phyloP scores from a whole-genome alignment of 306 rosid species.

The Cajanus cajan region DNA sequence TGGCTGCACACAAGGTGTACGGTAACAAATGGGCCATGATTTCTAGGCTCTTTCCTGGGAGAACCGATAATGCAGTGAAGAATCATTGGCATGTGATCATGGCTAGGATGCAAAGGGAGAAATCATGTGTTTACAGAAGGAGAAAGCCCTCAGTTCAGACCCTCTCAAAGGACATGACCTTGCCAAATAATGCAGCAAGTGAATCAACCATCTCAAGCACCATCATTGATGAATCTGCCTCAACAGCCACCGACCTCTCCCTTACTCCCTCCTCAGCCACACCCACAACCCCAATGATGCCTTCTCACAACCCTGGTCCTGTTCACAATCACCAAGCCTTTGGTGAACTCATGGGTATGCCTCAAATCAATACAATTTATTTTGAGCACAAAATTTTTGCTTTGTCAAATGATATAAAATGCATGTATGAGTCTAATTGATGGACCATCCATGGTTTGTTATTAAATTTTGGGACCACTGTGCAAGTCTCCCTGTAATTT shows the following conservation, averaged over 20 bases:
- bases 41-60: slow-evolving; percentile 69
- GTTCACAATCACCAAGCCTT: slow-evolving; percentile 14
- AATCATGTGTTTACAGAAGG: slow-evolving; percentile 43
- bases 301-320: slow-evolving; percentile 5
- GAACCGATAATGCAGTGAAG: slow-evolving; percentile 81
- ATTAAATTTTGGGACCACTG: background rate
- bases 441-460: background rate
- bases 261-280: slow-evolving; percentile 40
- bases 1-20: slow-evolving; percentile 55
- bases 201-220: slow-evolving; percentile 53
- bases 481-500: background rate
- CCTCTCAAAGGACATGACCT: slow-evolving; percentile 14
- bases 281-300: background rate
- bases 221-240: slow-evolving; percentile 47
- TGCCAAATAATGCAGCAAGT: slow-evolving; percentile 33
- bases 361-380: background rate
- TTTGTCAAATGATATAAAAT: background rate
- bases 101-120: slow-evolving; percentile 63
- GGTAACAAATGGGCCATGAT: slow-evolving; percentile 92
- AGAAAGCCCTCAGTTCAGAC: slow-evolving; percentile 36
- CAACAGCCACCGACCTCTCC: slow-evolving; percentile 58
- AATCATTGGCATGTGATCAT: slow-evolving; percentile 83
- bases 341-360: slow-evolving; percentile 37
- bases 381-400: background rate
- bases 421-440: background rate